phyloP scores from a whole-genome alignment of 352 stramenopile genomes.

The Hyphochytrium catenoides region DNA sequence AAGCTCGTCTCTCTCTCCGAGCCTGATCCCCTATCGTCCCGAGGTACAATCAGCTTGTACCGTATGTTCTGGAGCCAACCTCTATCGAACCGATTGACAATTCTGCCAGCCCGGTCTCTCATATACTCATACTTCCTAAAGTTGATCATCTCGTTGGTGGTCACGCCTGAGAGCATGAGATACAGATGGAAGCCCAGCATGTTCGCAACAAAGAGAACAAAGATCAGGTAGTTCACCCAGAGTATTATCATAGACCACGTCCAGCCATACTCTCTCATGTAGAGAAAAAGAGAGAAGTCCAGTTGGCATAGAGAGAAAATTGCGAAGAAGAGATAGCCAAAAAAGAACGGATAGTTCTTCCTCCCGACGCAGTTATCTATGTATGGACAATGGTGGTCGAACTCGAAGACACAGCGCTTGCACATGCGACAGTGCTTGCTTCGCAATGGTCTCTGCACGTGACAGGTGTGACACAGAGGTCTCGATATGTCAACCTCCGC shows the following conservation, averaged over 20 bases:
- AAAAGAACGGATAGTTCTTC: slow-evolving; percentile 93
- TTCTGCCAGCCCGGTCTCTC: too few species aligned
- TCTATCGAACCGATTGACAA: too few species aligned
- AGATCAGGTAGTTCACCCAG: too few species aligned
- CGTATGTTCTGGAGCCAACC: too few species aligned
- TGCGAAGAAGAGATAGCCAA: slow-evolving; percentile 69
- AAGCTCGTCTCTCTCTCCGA: too few species aligned
- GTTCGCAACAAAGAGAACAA: slow-evolving; percentile 72
- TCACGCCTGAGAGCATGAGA: slow-evolving; percentile 29
- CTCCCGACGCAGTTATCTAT: slow-evolving; percentile 98
- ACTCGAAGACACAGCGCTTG: slow-evolving; percentile 86
- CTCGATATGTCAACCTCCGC: too few species aligned
- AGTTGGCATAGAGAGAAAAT: background rate
- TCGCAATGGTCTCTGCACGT: slow-evolving; percentile 38
- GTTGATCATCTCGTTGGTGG: slow-evolving; percentile 39
- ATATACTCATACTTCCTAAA: too few species aligned
- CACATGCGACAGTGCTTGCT: slow-evolving; percentile 73
- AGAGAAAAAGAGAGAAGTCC: slow-evolving; percentile 19
- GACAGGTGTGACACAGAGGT: slow-evolving; percentile 48
- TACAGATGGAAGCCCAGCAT: slow-evolving; percentile 39
- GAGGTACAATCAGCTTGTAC: too few species aligned
- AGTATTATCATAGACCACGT: too few species aligned
- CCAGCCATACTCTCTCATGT: too few species aligned
- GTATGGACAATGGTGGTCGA: slow-evolving; percentile 98
- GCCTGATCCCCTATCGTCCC: too few species aligned